phyloP scores from a whole-genome alignment of 345 rosid genomes.

The Garcia nutans region DNA sequence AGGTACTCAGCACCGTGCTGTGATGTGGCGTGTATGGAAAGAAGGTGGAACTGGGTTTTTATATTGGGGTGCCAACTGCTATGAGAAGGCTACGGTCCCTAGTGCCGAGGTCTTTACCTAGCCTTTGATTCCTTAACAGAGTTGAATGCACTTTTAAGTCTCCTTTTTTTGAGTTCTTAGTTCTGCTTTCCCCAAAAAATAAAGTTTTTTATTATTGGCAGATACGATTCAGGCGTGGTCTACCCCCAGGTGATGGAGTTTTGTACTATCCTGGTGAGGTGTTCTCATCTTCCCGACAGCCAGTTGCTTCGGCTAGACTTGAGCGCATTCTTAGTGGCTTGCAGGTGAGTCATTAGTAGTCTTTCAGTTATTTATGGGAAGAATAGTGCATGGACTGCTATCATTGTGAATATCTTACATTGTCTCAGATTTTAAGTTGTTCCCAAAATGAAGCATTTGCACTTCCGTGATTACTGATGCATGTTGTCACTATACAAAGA shows the following conservation, averaged over 20 bases:
- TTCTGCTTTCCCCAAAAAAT: background rate
- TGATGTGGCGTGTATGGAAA: constrained; percentile 99
- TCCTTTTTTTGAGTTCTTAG: background rate
- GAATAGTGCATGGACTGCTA: background rate
- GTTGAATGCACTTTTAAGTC: background rate
- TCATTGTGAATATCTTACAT: background rate
- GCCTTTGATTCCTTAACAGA: constrained; percentile 1
- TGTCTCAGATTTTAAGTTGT: background rate
- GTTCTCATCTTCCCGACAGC: constrained; percentile 77
- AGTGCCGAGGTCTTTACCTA: constrained; percentile 75
- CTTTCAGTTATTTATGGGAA: background rate
- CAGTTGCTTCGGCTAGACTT: constrained; percentile 80
- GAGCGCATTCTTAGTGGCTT: constrained; percentile 93
- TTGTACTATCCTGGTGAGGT: constrained; percentile 89
- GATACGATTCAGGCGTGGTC: constrained; percentile 86
- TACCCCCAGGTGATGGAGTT: constrained; percentile 97
- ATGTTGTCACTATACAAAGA: background rate
- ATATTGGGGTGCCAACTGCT: constrained; percentile 98
- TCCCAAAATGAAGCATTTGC: background rate
- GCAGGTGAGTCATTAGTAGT: constrained; percentile 51
- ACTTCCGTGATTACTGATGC: background rate
- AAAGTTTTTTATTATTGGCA: constrained; percentile 25
- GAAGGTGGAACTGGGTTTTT: constrained; percentile 96
- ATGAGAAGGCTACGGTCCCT: constrained; percentile 86
- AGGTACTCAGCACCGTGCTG: constrained; percentile 97